A percentile compares a stretch with the other conserved stretches of the same genome.
phyloP scores from a whole-genome alignment of 1,139 yeast species.

The Arxiozyma slooffiae region DNA sequence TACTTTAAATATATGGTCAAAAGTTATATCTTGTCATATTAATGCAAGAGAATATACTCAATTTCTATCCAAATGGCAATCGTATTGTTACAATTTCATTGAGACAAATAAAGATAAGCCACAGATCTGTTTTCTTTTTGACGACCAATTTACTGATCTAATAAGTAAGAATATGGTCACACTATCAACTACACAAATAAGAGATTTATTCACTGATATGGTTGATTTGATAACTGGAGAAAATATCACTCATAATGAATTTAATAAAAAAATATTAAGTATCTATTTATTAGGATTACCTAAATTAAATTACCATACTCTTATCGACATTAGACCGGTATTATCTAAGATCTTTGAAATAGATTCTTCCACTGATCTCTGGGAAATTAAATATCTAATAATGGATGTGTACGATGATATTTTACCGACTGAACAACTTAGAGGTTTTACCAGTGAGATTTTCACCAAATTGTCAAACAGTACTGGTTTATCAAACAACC shows the following conservation, averaged over 20 bases:
- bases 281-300: slow-evolving; percentile 17
- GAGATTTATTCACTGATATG: slow-evolving; percentile 8
- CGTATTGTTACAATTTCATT: slow-evolving; percentile 24
- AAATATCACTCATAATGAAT: slow-evolving; percentile 1
- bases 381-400: slow-evolving; percentile 42
- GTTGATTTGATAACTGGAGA: slow-evolving; percentile 11
- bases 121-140: slow-evolving; percentile 23
- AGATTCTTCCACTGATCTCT: slow-evolving; percentile 24
- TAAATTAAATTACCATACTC: slow-evolving; percentile 13
- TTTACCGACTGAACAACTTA: slow-evolving; percentile 19
- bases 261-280: slow-evolving; percentile 9
- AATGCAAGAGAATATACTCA: slow-evolving; percentile 50
- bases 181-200: slow-evolving; percentile 42
- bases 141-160: slow-evolving; percentile 28
- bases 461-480: background rate
- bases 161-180: slow-evolving; percentile 37
- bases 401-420: slow-evolving; percentile 43
- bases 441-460: background rate
- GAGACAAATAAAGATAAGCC: slow-evolving; percentile 9
- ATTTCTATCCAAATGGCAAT: slow-evolving; percentile 44
- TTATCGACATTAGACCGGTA: slow-evolving; percentile 22
- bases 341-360: slow-evolving; percentile 21
- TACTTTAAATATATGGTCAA: slow-evolving; percentile 29
- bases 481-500: slow-evolving; percentile 15
- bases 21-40: slow-evolving; percentile 40